Conservation (phyloP, 805 yeast genomes). For the Danielia reshetovae region DNA sequence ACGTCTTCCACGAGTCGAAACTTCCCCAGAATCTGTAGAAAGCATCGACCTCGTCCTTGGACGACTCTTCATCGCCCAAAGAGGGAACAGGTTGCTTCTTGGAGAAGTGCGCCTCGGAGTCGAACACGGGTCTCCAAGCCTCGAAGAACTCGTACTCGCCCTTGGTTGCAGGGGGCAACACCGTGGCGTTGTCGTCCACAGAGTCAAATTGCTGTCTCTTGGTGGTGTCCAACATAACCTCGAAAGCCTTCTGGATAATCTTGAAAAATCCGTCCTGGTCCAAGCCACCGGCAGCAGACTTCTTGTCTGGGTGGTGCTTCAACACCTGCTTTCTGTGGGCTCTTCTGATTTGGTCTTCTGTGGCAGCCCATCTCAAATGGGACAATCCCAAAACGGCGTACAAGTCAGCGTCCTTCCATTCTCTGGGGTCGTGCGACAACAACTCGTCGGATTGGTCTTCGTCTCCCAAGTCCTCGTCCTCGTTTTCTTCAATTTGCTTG, state of each 20-base stretch:
- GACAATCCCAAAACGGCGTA: slow-evolving; percentile 94
- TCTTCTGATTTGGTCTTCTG: slow-evolving; percentile 87
- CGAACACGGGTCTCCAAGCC: slow-evolving; percentile 92
- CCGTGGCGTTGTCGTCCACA: slow-evolving; percentile 86
- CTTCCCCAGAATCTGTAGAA: slow-evolving; percentile 92
- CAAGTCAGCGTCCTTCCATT: slow-evolving; percentile 95
- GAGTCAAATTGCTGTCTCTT: slow-evolving; percentile 95
- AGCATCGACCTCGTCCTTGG: slow-evolving; percentile 77
- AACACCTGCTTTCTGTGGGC: slow-evolving; percentile 96
- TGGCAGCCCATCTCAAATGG: slow-evolving; percentile 86
- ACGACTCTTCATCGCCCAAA: slow-evolving; percentile 63
- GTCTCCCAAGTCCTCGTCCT: slow-evolving; percentile 66
- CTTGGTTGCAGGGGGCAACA: slow-evolving; percentile 68
- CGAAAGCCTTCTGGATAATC: slow-evolving; percentile 95
- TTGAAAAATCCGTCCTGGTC: slow-evolving; percentile 97
- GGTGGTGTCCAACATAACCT: slow-evolving; percentile 76
- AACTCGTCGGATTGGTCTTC: slow-evolving; percentile 68
- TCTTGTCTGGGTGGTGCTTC: slow-evolving; percentile 98
- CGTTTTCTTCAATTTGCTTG: slow-evolving; percentile 58
- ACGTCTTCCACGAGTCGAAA: slow-evolving; percentile 97
- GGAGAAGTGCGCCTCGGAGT: slow-evolving; percentile 86
- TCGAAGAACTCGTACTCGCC: slow-evolving; percentile 77
- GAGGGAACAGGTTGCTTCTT: slow-evolving; percentile 84
- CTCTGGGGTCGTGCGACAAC: slow-evolving; percentile 90
- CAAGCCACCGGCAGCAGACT: slow-evolving; percentile 83